Percentiles rank a stretch among this genome's conserved stretches.
These are phyloP conservation scores for Nakaseomyces nivariensis DNA, from an alignment of 1,139 yeast genomes.

Conservation along the genomic window DNA sequence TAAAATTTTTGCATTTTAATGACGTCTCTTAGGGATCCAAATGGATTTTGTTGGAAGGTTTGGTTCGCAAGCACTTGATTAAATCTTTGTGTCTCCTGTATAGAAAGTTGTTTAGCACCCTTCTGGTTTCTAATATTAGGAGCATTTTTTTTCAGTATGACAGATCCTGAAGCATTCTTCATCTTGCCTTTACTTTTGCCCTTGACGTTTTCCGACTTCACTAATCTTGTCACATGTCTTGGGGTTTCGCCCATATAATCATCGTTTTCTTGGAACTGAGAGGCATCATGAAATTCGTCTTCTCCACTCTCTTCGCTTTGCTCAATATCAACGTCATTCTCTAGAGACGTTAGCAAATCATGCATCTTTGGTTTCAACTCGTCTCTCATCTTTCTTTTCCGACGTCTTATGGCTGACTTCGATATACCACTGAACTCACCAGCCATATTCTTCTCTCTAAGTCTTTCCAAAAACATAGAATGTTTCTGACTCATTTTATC, in stretches of 20 bases:
- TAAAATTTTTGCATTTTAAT: slow-evolving; percentile 28
- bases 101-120: slow-evolving; percentile 47
- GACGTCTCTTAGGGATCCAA: slow-evolving; percentile 43
- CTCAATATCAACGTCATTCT: slow-evolving; percentile 28
- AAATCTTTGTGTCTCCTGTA: slow-evolving; percentile 47
- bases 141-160: slow-evolving; percentile 35
- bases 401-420: slow-evolving; percentile 54
- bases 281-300: slow-evolving; percentile 10
- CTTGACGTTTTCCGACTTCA: slow-evolving; percentile 9
- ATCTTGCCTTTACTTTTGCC: slow-evolving; percentile 9
- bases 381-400: slow-evolving; percentile 54
- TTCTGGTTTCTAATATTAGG: slow-evolving; percentile 53
- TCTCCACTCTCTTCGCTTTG: slow-evolving; percentile 4
- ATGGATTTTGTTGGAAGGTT: slow-evolving; percentile 46
- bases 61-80: slow-evolving; percentile 43
- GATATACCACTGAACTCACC: slow-evolving; percentile 36
- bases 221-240: slow-evolving; percentile 16
- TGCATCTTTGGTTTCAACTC: slow-evolving; percentile 57
- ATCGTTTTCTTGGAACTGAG: not conserved
- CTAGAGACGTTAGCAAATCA: slow-evolving; percentile 48
- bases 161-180: slow-evolving; percentile 18
- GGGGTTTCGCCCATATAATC: slow-evolving; percentile 5
- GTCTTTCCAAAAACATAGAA: slow-evolving; percentile 25
- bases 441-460: slow-evolving; percentile 30
- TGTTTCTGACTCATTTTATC: slow-evolving; percentile 39